Evolutionary conservation across 768 basidiomycete species (phyloP).

Genomic region (Mycena olivaceomarginata): DNA sequence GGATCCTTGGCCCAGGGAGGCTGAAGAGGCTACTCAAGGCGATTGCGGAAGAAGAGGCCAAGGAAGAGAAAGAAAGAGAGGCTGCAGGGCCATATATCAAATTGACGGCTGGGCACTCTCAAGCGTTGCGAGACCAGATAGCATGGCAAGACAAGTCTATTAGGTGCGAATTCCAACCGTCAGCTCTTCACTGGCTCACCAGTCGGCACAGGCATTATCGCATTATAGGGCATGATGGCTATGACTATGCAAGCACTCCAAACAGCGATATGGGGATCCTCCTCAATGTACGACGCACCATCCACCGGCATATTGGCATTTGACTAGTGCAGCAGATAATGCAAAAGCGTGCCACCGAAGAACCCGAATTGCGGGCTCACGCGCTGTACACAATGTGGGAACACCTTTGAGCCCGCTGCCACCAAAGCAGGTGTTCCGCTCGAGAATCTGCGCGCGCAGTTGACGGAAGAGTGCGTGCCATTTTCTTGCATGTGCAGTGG

Average conservation of each 20-base stretch:
- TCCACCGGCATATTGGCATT: not conserved
- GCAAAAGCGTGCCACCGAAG: conserved; percentile 24
- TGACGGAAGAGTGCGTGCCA: conserved; percentile 9
- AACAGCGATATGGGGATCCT: conserved; percentile 25
- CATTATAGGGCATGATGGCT: conserved; percentile 28
- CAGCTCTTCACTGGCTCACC: too few species aligned
- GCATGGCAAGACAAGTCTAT: conserved; percentile 13
- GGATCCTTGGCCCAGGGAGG: conserved; percentile 21
- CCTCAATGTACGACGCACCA: not conserved
- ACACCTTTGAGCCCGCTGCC: conserved; percentile 24
- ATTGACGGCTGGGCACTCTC: conserved; percentile 6
- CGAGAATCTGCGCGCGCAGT: conserved; percentile 19
- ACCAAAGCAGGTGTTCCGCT: conserved; percentile 27
- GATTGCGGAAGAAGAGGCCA: conserved; percentile 17
- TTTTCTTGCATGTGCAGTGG: not conserved
- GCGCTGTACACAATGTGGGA: conserved; percentile 15
- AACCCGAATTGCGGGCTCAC: not conserved
- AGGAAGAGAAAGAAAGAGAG: conserved; percentile 15
- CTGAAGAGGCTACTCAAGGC: conserved; percentile 18
- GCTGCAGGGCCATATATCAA: conserved; percentile 11
- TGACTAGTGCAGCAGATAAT: conserved; percentile 8
- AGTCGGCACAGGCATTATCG: conserved; percentile 4
- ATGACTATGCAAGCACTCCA: conserved; percentile 19
- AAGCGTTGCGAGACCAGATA: conserved; percentile 18
- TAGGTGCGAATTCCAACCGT: not conserved